Evolutionary conservation across 2,329 filamentous ascomycete species (phyloP), one percentile per base, ranked within the genome.

Genomic region (Diaporthe caulivora): DNA sequence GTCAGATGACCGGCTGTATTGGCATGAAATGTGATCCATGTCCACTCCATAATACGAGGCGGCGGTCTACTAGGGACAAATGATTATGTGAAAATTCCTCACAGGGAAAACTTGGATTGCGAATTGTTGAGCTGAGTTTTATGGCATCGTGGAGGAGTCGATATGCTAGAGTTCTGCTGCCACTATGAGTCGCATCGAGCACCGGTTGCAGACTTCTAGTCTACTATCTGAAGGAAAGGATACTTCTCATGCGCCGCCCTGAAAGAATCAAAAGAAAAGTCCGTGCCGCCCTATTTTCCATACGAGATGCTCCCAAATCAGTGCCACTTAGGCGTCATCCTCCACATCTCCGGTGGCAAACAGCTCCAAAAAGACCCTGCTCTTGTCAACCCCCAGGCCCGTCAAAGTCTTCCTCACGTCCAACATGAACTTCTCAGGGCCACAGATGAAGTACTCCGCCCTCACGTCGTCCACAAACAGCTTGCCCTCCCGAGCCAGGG

Each of bases 371-470:
- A 91, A 88, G 71, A 94, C 87, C 76, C 90, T 88, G 40, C 86
- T 86, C n/a, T 82, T 81, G 1, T 84, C 81, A 1, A 95, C 91
- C 0, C 92, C 92, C 71, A 85, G 81, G 3, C 78, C 83, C 77
- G 86, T 82, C 72, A 95, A 83, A 76, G 84, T 86, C 10, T 82
- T 81, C 76, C 89, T 84, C 29, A 89, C 83, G 49, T 90, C 88
- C 13, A 86, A 78, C 94, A 95, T 95, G 85, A 95, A 95, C 10
- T 81, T 79, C 74, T 87, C 86, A 0, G 93, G 93, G 0, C 93
- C 94, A 78, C 94, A 95, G 70, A 94, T 83, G 77, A 89, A 95
- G 81, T 95, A 95, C 78, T 91, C 85, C 0, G 93, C 86, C 55
- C 82, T 82, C 0, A 81, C 65, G 77, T 92, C 84, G 26, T 85